Percentiles rank a stretch among this genome's conserved stretches.
phyloP scores from a whole-genome alignment of 129 eudicot species.

The Flaveria robusta region DNA sequence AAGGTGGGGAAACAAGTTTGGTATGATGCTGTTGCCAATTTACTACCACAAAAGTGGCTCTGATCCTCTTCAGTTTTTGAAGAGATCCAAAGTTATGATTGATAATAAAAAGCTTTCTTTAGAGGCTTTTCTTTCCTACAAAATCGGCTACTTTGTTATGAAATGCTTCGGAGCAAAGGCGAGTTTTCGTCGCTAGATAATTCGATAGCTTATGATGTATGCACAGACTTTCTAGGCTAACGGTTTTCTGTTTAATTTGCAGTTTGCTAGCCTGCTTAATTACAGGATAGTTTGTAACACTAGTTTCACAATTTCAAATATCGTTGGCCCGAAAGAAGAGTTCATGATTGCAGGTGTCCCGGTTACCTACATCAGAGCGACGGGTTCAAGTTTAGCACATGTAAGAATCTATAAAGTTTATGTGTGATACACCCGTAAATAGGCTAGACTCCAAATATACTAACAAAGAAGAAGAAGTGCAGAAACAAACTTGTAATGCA shows the following conservation, averaged over 20 bases:
- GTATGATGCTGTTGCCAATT: constrained; percentile 66
- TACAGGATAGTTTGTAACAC: constrained; percentile 70
- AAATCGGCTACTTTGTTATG: constrained; percentile 43
- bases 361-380: constrained; percentile 56
- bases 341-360: constrained; percentile 58
- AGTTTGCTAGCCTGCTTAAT: constrained; percentile 64
- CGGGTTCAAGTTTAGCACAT: constrained; percentile 63
- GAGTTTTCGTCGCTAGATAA: not conserved
- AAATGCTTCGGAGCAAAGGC: constrained; percentile 69
- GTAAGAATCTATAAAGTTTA: constrained; percentile 39
- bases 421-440: too few species aligned
- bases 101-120: constrained; percentile 78
- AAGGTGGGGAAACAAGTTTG: constrained; percentile 82
- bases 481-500: too few species aligned
- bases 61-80: constrained; percentile 61
- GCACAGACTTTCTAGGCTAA: not conserved
- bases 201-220: not conserved
- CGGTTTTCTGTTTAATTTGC: constrained; percentile 5
- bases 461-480: too few species aligned
- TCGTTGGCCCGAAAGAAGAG: constrained; percentile 74
- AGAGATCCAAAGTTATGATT: constrained; percentile 65
- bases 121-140: constrained; percentile 65
- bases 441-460: too few species aligned
- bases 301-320: constrained; percentile 68
- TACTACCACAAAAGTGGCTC: constrained; percentile 47